Base-by-base conservation (phyloP, 352 stramenopile species). In the Globisporangium polare region DNA sequence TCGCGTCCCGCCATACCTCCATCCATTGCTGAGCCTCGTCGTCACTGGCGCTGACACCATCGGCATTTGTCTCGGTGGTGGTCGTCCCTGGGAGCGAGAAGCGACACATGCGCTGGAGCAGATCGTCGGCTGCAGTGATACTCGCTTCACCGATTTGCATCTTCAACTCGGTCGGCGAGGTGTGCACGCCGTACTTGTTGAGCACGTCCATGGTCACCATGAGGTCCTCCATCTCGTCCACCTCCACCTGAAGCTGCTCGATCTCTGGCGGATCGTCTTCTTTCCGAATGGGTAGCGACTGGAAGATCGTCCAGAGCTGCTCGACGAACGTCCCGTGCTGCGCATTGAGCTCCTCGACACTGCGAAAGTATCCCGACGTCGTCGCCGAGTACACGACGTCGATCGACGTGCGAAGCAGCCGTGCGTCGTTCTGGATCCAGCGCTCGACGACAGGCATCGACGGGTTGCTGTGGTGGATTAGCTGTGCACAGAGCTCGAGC, bases 171-270 rank as follows among this genome's bases (percentile, higher is more conserved):
- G 54, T 53, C 9, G 68, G 73, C 6, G 58, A 82, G n/a, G 61
- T 73, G 3, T 76, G 33, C 15, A 89, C 72, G 2, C 52, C 61
- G 41, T 92, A 92, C 33, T 83, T 84, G 17, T 67, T 75, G 0
- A 92, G 62, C 1, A 89, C 71, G 39, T 92, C 83, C 74, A 89
- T 86, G 1, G 77, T 68, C 17, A 92, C 66, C 63, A 92, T 74
- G 5, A 92, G 45, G 58, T 90, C 83, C 62, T 92, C 83, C 64
- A 89, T 72, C 46, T 84, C 80, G 45, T 92, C 83, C 15, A 90
- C 78, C 39, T 80, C 70, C 18, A 89, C 83, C 62, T 92, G 83
- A 17, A 92, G 68, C 47, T 75, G 74, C 13, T 72, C 68, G 27
- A 92, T 80, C 27, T 74, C 68, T 3, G 73, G 74, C 0, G 62